Base-by-base conservation (phyloP, 352 stramenopile species). In the Phytopythium aichiense region DNA sequence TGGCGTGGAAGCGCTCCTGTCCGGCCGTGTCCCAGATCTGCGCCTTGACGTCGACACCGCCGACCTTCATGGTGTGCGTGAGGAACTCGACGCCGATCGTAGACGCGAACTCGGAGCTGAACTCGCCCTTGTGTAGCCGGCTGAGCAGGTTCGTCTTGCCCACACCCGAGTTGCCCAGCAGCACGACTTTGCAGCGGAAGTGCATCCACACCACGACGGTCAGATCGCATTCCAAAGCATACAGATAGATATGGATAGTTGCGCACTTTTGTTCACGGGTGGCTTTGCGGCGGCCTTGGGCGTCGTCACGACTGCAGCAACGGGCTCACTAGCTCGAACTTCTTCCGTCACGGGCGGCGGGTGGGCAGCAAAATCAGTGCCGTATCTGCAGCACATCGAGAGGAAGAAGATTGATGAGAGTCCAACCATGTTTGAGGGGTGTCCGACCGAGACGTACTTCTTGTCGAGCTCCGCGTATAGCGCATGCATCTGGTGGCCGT, bases 1-100 rank as follows among this genome's bases (percentile, higher is more conserved):
- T 96, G 18, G 84, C 79, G 56, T 92, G 84, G 73, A 92, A 96
- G 31, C 84, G 81, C 64, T 96, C 87, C 35, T 94, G 87, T 1
- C 87, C 87, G 6, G 87, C 87, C 0, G 87, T 96, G 60, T 96
- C 88, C 88, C 88, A 96, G 62, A 96, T 96, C 63, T 95, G 82
- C 0, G 86, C 86, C 65, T 95, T 95, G 30, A 95, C 78, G 23
- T 87, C 83, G 6, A 64, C 60, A 30, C 77, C 75, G 38, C 92
- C 79, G 51, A 94, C 72, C 18, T 81, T 70, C 35, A 91, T 83
- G n/a, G 73, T 61, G 61, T 95, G 86, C 12, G 88, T 94, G n/a
- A 94, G 73, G 57, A 96, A 96, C 62, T 96, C 88, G 40, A 94
- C 86, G 37, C 86, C 86, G 35, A 96, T 86, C 13, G 88, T 95